Evolutionary conservation across 2,329 filamentous ascomycete genomes (phyloP), one percentile per base, ranked within the genome.

Genomic region (Xylariaceae sp.): DNA sequence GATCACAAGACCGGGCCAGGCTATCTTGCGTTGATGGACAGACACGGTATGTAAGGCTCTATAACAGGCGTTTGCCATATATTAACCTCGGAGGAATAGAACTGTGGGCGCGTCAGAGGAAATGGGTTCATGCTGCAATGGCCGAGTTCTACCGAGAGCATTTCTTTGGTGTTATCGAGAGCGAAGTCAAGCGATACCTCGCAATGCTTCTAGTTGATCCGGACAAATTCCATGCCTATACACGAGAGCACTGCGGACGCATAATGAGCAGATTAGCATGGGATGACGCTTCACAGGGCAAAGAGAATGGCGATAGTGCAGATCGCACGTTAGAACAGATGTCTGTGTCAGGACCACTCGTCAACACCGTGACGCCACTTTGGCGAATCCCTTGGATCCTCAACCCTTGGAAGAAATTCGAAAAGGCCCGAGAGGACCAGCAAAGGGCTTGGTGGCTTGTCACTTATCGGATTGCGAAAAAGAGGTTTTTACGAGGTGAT

Each of bases 101-200:
- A 21, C 75, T 67, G 42, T 81, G 79, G 79, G 77, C 73, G 37
- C 70, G 69, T 5, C 79, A 81, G 60, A 74, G 79, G 20, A 81
- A 80, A 68, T 81, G 79, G 79, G 74, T 79, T 12, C 79, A 81
- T 57, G 76, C 79, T 7, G 79, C 79, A 62, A 77, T 78, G 75
- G 70, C 70, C n/a, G 69, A 72, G 12, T 72, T 73, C 26, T 70
- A 75, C 45, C 70, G 73, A 44, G 56, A 69, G 6, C 73, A 74
- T 58, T 81, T 81, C 62, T 79, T 78, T 61, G 79, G 79, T 2
- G 77, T 80, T 60, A 74, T 80, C 48, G 79, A 81, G 61, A 65
- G 64, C 14, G 79, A 81, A 64, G 74, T 77, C 54, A 74, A 73
- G 54, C 73, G 78, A 14, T 78, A 74, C 56, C 72, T 81, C 12